Base-by-base conservation (phyloP, 2,329 filamentous ascomycete genomes). In the Calonectria pauciramosa region DNA sequence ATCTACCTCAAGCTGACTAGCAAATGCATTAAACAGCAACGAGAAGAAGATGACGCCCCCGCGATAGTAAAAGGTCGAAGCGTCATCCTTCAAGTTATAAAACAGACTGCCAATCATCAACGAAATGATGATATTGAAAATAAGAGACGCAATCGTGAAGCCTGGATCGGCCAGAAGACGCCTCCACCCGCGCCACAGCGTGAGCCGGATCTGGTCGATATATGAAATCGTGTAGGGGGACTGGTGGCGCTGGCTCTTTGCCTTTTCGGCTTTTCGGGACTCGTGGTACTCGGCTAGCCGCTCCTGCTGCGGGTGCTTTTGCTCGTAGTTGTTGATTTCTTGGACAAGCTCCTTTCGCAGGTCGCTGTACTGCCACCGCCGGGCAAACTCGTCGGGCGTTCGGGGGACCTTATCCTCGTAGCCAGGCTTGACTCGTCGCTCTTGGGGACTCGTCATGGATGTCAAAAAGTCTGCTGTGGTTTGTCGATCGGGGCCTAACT, bases 91-190 rank as follows among this genome's bases (percentile, higher is more conserved):
- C 0, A 87, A 83, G 9, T 87, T 84, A 73, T 82, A 91, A 76
- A 89, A 91, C 73, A 91, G 85, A 26, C 86, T 89, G n/a, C 89
- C 88, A 68, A 90, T 83, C 52, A 91, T 89, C 13, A 91, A 80
- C 5, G 87, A 86, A 82, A 90, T 86, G 74, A 90, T 79, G 63
- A 89, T 73, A 63, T 90, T 87, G 34, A 86, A 86, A 20, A 85
- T 70, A 3, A 87, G 84, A 20, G 84, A 85, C 0, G 85, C 85
- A 14, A 86, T 77, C 0, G 86, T 86, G 5, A 86, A 85, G 0
- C 84, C 77, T 7, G 85, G 84, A 74, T 89, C 85, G 54, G 84
- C 83, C 74, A 82, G 80, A 63, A 89, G 77, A 44, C 86, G 77
- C 10, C 85, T 82, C 73, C 83, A 85, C 23, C 86, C 82, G 41